Conservation (phyloP, 768 basidiomycete genomes). For the Hypholoma fasciculare region DNA sequence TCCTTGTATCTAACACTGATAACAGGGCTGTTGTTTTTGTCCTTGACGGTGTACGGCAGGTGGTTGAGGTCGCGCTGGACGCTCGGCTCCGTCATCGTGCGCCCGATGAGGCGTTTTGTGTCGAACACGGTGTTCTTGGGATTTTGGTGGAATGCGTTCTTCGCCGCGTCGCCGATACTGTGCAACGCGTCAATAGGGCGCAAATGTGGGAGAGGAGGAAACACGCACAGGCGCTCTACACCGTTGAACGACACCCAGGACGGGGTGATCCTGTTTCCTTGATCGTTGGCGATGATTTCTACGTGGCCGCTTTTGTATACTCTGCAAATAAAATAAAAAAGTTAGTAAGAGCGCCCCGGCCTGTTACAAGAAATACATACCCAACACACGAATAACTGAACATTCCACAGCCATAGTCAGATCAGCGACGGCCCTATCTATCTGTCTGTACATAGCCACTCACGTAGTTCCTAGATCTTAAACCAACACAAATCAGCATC, state of each 20-base stretch:
- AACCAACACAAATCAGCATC: not conserved
- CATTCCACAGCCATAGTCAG: too few species aligned
- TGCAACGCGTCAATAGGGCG: constrained; percentile 13
- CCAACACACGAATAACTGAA: constrained; percentile 71
- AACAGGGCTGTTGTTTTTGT: constrained; percentile 76
- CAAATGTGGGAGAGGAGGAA: not conserved
- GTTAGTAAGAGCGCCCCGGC: not conserved
- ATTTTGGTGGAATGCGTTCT: constrained; percentile 90
- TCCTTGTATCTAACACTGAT: constrained; percentile 68
- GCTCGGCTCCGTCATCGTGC: constrained; percentile 75
- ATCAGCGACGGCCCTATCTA: too few species aligned
- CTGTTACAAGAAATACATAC: constrained; percentile 16
- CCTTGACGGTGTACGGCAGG: constrained; percentile 78
- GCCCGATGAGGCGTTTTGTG: constrained; percentile 92
- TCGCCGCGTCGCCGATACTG: constrained; percentile 85
- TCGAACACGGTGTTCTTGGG: constrained; percentile 96
- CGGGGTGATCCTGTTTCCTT: constrained; percentile 89
- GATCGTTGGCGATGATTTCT: constrained; percentile 86
- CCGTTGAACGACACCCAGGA: constrained; percentile 92
- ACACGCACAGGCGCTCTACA: constrained; percentile 71
- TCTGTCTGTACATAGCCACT: constrained; percentile 10
- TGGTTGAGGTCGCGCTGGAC: constrained; percentile 82
- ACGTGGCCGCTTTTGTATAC: constrained; percentile 55
- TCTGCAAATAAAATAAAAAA: constrained; percentile 32
- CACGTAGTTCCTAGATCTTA: constrained; percentile 80